These are phyloP conservation scores for Aspergillus transmontanensis DNA, from an alignment of 2,329 filamentous ascomycete genomes.

Conservation along the genomic window DNA sequence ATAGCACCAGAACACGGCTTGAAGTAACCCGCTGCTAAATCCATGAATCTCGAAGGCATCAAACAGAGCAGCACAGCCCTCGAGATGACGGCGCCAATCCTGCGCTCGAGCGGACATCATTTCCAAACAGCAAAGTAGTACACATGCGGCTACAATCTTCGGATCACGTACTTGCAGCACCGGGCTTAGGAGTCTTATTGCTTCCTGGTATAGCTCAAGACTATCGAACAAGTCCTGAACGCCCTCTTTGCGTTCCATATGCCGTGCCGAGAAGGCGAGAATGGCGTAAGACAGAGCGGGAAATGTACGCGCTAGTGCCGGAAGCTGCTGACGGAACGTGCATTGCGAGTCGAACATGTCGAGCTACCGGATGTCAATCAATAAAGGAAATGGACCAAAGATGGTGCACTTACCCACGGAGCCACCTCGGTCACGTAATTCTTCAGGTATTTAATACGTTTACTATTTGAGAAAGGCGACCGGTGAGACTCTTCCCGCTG, in stretches of 20 bases:
- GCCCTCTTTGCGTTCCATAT: slow-evolving; percentile 55
- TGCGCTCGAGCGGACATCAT: slow-evolving; percentile 54
- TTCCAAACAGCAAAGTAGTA: slow-evolving; percentile 58
- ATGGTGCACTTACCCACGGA: slow-evolving; percentile 45
- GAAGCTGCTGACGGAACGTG: slow-evolving; percentile 56
- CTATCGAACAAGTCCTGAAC: slow-evolving; percentile 51
- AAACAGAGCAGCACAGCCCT: slow-evolving; percentile 59
- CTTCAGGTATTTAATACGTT: slow-evolving; percentile 46
- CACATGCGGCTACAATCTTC: slow-evolving; percentile 56
- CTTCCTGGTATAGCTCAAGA: slow-evolving; percentile 57
- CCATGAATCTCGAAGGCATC: slow-evolving; percentile 55
- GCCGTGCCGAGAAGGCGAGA: slow-evolving; percentile 56
- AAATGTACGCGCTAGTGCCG: slow-evolving; percentile 51
- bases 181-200: slow-evolving; percentile 53
- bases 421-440: slow-evolving; percentile 55
- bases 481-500: slow-evolving; percentile 12
- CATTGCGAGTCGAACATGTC: slow-evolving; percentile 26
- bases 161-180: slow-evolving; percentile 52
- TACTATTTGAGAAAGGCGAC: slow-evolving; percentile 33
- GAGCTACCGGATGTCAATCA: not conserved
- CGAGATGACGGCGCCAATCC: slow-evolving; percentile 59
- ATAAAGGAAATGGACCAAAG: not conserved
- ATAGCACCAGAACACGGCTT: slow-evolving; percentile 62
- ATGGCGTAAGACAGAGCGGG: slow-evolving; percentile 53
- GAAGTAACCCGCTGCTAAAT: slow-evolving; percentile 53